These are phyloP conservation scores for Xerophyta viscosa DNA, from an alignment of 106 monocot species.

Conservation along the genomic window DNA sequence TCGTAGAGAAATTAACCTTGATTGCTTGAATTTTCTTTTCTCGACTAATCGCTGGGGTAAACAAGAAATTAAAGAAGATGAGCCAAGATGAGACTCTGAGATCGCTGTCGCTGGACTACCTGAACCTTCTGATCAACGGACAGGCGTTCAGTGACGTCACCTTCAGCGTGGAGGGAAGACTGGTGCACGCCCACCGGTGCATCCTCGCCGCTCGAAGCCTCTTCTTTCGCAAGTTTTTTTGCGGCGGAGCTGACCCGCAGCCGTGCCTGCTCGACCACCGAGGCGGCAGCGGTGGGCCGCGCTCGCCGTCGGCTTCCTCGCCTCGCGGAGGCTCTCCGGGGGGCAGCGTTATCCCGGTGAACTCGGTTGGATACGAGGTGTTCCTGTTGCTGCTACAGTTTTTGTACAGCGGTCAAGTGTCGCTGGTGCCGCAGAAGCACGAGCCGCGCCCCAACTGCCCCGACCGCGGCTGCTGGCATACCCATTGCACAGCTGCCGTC, in stretches of 20 bases:
- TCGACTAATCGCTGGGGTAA: too few relatives aligned
- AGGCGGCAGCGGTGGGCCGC: conserved; percentile 5
- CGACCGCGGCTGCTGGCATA: conserved; percentile 88
- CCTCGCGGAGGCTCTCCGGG: conserved; percentile 11
- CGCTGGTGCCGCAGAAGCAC: conserved; percentile 86
- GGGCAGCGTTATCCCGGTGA: conserved; percentile 59
- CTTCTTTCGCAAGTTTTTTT: conserved; percentile 84
- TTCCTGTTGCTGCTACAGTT: conserved; percentile 72
- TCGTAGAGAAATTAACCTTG: too few relatives aligned
- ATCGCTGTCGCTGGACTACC: conserved; percentile 84
- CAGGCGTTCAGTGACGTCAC: conserved; percentile 93
- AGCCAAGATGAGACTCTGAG: conserved; percentile 60
- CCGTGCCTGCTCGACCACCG: conserved; percentile 7
- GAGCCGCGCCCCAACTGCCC: conserved; percentile 69
- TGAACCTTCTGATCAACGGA: conserved; percentile 90
- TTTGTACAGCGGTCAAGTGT: conserved; percentile 92
- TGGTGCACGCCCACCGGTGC: conserved; percentile 86
- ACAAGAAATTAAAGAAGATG: too few relatives aligned
- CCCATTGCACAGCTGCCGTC: conserved; percentile 86
- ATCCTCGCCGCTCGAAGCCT: conserved; percentile 75
- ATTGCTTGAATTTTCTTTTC: background rate
- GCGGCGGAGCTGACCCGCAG: conserved; percentile 38
- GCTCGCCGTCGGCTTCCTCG: conserved; percentile 4
- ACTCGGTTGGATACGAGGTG: conserved; percentile 86
- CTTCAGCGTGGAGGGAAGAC: conserved; percentile 81